Percentiles rank a stretch among this genome's conserved stretches.
Evolutionary conservation across 352 stramenopile genomes (phyloP).

Genomic region (Aphanomyces euteiches): DNA sequence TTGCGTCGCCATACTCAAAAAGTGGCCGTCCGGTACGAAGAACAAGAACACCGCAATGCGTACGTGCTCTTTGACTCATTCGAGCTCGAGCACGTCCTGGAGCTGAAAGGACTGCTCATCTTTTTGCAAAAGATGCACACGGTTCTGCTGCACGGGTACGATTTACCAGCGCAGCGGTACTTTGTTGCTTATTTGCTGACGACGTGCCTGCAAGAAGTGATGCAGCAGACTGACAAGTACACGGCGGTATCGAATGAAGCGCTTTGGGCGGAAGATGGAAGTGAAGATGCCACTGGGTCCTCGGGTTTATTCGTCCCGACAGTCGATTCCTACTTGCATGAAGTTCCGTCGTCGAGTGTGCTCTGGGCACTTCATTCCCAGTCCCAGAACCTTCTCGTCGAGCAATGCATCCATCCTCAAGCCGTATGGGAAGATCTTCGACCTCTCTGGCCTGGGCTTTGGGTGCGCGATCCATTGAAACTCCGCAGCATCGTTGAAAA

Average conservation of each 20-base stretch:
- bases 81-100: conserved; percentile 56
- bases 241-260: conserved; percentile 32
- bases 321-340: conserved; percentile 37
- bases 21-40: conserved; percentile 28
- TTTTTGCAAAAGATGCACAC: conserved; percentile 69
- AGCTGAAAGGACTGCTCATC: conserved; percentile 66
- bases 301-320: conserved; percentile 1
- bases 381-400: conserved; percentile 68
- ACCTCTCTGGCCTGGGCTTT: conserved; percentile 71
- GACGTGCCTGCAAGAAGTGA: conserved; percentile 49
- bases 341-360: conserved; percentile 65
- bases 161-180: conserved; percentile 71
- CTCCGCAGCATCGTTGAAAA: conserved; percentile 62
- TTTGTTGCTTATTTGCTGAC: conserved; percentile 68
- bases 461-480: conserved; percentile 73
- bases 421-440: conserved; percentile 63
- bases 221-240: conserved; percentile 35
- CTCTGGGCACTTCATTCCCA: conserved; percentile 81
- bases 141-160: conserved; percentile 72
- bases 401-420: conserved; percentile 55
- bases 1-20: conserved; percentile 13
- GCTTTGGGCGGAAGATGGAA: conserved; percentile 8
- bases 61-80: conserved; percentile 62
- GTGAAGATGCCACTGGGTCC: neutral
- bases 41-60: conserved; percentile 40